A percentile compares a stretch with the other conserved stretches of the same genome.
Evolutionary conservation across 139 green algal species (phyloP).

Genomic region (Micromonas pusilla): DNA sequence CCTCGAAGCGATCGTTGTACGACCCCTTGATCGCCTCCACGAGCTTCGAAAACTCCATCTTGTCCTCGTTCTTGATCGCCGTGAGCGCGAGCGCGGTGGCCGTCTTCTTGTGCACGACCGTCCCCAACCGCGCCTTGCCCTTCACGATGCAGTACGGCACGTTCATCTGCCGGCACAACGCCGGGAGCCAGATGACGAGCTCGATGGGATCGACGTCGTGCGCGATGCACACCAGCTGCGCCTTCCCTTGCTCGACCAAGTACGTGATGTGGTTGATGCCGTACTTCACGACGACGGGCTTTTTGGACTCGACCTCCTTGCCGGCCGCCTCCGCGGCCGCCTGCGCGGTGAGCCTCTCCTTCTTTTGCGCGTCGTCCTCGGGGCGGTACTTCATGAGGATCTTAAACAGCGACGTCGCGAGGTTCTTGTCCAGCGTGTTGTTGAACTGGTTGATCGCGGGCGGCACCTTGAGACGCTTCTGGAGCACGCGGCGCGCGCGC

Average conservation of each 20-base stretch:
- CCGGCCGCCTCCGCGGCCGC: conserved; percentile 52
- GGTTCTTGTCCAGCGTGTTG: conserved; percentile 83
- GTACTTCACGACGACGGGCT: conserved; percentile 97
- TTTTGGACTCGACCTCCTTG: conserved; percentile 88
- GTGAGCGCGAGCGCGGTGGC: conserved; percentile 88
- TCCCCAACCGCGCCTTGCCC: conserved; percentile 56
- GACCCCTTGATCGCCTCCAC: conserved; percentile 83
- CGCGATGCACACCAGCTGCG: conserved; percentile 94
- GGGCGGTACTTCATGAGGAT: conserved; percentile 97
- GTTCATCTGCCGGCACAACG: conserved; percentile 97
- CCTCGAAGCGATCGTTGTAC: conserved; percentile 73
- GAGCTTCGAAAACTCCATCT: conserved; percentile 95
- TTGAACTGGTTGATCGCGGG: conserved; percentile 80
- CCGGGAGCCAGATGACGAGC: conserved; percentile 97
- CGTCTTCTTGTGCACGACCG: conserved; percentile 97
- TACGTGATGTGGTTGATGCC: conserved; percentile 98
- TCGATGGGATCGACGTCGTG: conserved; percentile 99
- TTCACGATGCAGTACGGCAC: conserved; percentile 99
- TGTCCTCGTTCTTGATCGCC: conserved; percentile 93
- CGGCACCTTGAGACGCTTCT: conserved; percentile 78
- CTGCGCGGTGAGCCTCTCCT: conserved; percentile 75
- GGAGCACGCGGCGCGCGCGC: conserved; percentile 87
- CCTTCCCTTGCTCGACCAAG: conserved; percentile 91
- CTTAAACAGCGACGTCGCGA: conserved; percentile 81
- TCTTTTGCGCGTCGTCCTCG: conserved; percentile 96